Base-by-base conservation (phyloP, 2,329 filamentous ascomycete genomes). In the Hypoxylon sp. region DNA sequence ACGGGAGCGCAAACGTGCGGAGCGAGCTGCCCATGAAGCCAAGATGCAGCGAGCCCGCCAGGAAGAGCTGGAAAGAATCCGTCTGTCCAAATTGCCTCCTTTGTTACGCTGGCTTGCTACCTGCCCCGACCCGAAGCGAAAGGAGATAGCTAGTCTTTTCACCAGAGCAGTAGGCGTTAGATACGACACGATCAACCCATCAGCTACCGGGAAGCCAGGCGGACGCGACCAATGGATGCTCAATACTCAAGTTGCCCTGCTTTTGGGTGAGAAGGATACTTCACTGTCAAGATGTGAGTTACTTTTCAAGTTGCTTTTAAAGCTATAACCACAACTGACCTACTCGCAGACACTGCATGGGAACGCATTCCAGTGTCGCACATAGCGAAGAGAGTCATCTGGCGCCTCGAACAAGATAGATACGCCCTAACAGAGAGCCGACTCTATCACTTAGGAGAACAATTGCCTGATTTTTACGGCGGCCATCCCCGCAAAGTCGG, bases 211-310 rank as follows among this genome's bases (percentile, higher is more conserved):
- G 6, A 86, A 84, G 10, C 72, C 83, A 1, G 84, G 84, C 50
- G 88, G 87, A n/a, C 84, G 88, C 53, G 89, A 90, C 71, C 87
- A 89, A 71, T 91, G 89, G 89, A 78, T 91, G 60, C 82, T 91
- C 53, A 91, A 90, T 72, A 87, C 86, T 2, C 86, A 90, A 62
- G 88, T 86, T 53, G 89, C 89, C 7, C 79, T 91, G 13, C 82
- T 91, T 7, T 80, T 91, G 1, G 89, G 89, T 13, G 88, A 90
- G 73, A 90, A 89, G 73, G 89, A 91, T 71, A 79, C 90, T 19
- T 80, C 82, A 13, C 81, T 91, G 2, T 85, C 87, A 13, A 82
- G 83, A 81, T 90, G 87, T 89, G 80, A 80, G 86, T 81, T 81
- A 34, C 25, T 1, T 13, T 30, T 3, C 4, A 17, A 41, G 19